Base-by-base conservation (phyloP, 2,329 filamentous ascomycete genomes). In the Ceratocystis diversiconidia region DNA sequence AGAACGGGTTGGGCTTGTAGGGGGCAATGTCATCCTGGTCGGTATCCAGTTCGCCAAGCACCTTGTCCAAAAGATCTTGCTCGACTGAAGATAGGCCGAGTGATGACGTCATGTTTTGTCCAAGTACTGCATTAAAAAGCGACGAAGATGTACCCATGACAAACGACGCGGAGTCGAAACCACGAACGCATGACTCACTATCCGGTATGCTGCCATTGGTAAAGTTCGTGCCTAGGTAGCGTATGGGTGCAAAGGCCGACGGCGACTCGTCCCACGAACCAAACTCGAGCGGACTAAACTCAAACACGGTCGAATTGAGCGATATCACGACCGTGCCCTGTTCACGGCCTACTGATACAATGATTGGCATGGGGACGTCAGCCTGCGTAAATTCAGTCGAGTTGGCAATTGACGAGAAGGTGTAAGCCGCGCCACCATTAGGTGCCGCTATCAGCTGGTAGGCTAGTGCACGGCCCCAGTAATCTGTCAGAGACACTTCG, bases 381-480 rank as follows among this genome's bases (percentile, higher is more conserved):
- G 73, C 79, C 41, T 73, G 70, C 22, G 71, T 71, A 70, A 82
- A 80, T 67, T 73, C 70, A 59, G 74, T 72, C 63, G 80, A 73
- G 55, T 77, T 70, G 75, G 73, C 77, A 70, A 79, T 78, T 2
- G 89, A 94, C 2, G 90, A 95, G 77, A 86, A 95, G 3, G 91
- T 96, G 71, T 87, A 91, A 15, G 78, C 79, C 15, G 87, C 84
- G 0, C 89, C 91, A 48, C 91, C 92, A 68, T 88, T 76, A 0
- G 80, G 80, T 5, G 83, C 87, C 72, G 92, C 88, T 72, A 96
- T 82, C 61, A 96, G 81, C 76, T 96, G 91, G 75, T 88, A 95
- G 1, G 86, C 86, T n/a, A 96, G 80, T 60, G 89, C 89, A 66
- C 91, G 87, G 32, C 89, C 89, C 87, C 91, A 95, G 74, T 90